Evolutionary conservation across 345 rosid genomes (phyloP).

Genomic region (Noccaea caerulescens): DNA sequence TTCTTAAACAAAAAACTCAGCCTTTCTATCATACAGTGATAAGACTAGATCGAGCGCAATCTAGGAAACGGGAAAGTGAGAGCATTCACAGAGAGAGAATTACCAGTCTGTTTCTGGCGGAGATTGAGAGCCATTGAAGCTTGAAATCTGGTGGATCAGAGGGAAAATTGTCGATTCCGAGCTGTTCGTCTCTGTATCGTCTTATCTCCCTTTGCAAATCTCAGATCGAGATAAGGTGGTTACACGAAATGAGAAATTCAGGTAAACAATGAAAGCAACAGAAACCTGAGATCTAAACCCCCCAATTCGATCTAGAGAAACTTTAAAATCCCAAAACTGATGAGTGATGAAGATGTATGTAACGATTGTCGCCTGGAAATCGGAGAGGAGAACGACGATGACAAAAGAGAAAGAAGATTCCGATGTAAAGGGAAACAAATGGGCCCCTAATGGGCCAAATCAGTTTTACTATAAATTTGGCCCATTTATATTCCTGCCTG

Average conservation of each 20-base stretch:
- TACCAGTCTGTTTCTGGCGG: slow-evolving; percentile 97
- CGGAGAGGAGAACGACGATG: background rate
- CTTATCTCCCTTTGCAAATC: slow-evolving; percentile 18
- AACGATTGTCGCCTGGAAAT: slow-evolving; percentile 23
- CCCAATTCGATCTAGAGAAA: slow-evolving; percentile 18
- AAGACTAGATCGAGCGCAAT: slow-evolving; percentile 16
- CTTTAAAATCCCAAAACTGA: slow-evolving; percentile 22
- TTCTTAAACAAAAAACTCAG: background rate
- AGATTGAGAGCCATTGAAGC: slow-evolving; percentile 93
- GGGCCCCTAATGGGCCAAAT: slow-evolving; percentile 12
- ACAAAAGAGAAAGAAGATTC: background rate
- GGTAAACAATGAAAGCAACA: background rate
- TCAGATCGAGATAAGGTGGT: slow-evolving; percentile 32
- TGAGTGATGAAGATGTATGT: background rate
- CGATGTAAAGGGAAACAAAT: background rate
- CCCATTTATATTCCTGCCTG: background rate
- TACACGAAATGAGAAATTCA: slow-evolving; percentile 20
- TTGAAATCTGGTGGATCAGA: slow-evolving; percentile 1
- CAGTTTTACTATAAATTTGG: background rate
- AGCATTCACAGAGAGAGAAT: slow-evolving; percentile 2
- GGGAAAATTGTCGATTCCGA: background rate
- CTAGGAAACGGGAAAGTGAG: background rate
- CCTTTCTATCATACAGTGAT: background rate
- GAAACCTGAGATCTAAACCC: slow-evolving; percentile 21
- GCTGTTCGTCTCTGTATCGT: slow-evolving; percentile 11